These are phyloP conservation scores for Aspergillus sp. DNA, from an alignment of 2,329 filamentous ascomycete species.

Conservation along the genomic window DNA sequence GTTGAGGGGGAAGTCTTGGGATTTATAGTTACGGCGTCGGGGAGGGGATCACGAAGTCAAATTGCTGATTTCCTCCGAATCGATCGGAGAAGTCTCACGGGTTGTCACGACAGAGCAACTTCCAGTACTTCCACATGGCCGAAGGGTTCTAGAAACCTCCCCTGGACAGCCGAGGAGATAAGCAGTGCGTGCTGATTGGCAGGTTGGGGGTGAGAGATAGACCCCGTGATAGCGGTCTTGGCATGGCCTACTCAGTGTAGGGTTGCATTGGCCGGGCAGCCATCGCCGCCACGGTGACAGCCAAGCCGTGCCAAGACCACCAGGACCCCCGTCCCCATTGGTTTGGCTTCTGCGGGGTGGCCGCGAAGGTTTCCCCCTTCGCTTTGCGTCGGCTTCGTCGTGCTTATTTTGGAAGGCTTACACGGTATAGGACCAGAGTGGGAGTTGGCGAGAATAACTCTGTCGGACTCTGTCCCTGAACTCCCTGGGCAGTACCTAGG, in stretches of 20 bases:
- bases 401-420: background rate
- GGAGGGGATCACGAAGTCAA: too few species aligned
- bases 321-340: background rate
- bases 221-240: background rate
- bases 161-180: background rate
- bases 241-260: background rate
- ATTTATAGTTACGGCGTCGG: too few species aligned
- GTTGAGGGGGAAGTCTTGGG: too few species aligned
- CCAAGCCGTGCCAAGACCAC: slow-evolving; percentile 6
- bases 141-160: slow-evolving; percentile 1
- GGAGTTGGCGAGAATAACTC: too few species aligned
- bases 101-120: background rate
- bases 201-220: background rate
- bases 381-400: slow-evolving; percentile 6
- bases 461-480: background rate
- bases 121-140: background rate
- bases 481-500: background rate
- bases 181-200: background rate
- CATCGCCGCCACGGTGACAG: background rate
- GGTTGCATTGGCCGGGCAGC: background rate
- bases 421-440: too few species aligned
- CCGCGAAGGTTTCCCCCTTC: background rate
- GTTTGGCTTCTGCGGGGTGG: background rate
- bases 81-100: too few species aligned
- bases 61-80: too few species aligned